These are phyloP conservation scores for Cyberlindnera subsufficiens DNA, from an alignment of 805 yeast species.

Conservation along the genomic window DNA sequence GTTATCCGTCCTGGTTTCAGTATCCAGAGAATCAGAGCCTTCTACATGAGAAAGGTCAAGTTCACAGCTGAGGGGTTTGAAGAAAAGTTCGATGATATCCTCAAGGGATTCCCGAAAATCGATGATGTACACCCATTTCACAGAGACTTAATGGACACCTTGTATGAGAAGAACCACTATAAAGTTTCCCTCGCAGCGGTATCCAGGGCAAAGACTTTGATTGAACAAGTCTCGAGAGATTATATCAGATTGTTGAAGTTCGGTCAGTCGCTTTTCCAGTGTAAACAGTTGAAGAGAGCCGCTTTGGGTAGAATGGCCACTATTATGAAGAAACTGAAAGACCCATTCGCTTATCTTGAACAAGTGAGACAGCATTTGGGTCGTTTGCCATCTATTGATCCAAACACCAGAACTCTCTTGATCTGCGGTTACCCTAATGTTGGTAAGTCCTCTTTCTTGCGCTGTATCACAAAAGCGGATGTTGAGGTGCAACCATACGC, in stretches of 20 bases:
- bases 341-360: conserved; percentile 87
- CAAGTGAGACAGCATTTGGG: conserved; percentile 99
- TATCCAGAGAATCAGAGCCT: conserved; percentile 92
- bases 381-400: conserved; percentile 96
- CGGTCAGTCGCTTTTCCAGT: conserved; percentile 96
- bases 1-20: conserved; percentile 95
- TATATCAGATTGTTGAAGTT: conserved; percentile 89
- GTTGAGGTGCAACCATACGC: conserved; percentile 99
- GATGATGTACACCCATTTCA: conserved; percentile 98
- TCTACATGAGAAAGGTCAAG: conserved; percentile 96
- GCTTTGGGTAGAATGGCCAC: conserved; percentile 99
- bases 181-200: conserved; percentile 94
- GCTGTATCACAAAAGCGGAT: conserved; percentile 93
- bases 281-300: conserved; percentile 97
- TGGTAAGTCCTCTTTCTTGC: conserved; percentile 94
- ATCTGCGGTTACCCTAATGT: conserved; percentile 99
- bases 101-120: conserved; percentile 90
- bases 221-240: conserved; percentile 95
- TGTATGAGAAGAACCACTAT: conserved; percentile 97
- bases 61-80: conserved; percentile 94
- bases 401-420: conserved; percentile 94
- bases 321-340: conserved; percentile 89
- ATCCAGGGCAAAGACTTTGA: conserved; percentile 86
- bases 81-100: conserved; percentile 83
- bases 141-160: conserved; percentile 94